Base-by-base conservation (phyloP, 306 rosid genomes). In the Gastrolobium villosum region DNA sequence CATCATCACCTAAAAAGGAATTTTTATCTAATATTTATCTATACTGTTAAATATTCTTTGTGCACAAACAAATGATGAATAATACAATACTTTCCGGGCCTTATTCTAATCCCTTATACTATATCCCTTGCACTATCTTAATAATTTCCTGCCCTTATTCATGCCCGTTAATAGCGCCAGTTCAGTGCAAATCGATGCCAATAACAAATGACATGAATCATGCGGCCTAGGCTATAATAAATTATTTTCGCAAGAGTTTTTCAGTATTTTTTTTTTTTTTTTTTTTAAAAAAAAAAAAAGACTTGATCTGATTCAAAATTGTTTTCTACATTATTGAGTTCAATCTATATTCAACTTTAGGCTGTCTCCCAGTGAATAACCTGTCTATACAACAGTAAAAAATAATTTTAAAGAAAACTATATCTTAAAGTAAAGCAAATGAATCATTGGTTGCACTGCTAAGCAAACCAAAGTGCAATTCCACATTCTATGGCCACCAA, bases 381-480 rank as follows among this genome's bases (percentile, higher is more conserved):
- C n/a, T 74, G 3, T 40, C 71, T 62, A 49, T 48, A 74, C 86
- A 74, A 59, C 61, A 45, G 41, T 56, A 72, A 65, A 26, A 40
- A 60, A 60, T 13, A 53, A n/a, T 5, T 46, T 49, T 14, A 28
- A 70, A 56, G 15, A 57, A 32, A 70, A 54, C 26, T 34, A 32
- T 66, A 11, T 41, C 11, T 5, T 70, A 7, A 54, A 40, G 69
- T 10, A 78, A 20, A 68, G 30, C 43, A 48, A 1, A 54, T 61
- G 50, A 41, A 67, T 67, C 56, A 62, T 52, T 48, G 65, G 60
- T 6, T 53, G n/a, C 53, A 8, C 71, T 64, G 7, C 79, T 62
- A 63, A 77, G 31, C 49, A 45, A 70, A 49, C 50, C 60, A 65
- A 68, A 71, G 76, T 32, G 75, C 83, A 62, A 62, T 39, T 74